Conservation (phyloP, 2,329 filamentous ascomycete species). For the Pseudogymnoascus sp. region DNA sequence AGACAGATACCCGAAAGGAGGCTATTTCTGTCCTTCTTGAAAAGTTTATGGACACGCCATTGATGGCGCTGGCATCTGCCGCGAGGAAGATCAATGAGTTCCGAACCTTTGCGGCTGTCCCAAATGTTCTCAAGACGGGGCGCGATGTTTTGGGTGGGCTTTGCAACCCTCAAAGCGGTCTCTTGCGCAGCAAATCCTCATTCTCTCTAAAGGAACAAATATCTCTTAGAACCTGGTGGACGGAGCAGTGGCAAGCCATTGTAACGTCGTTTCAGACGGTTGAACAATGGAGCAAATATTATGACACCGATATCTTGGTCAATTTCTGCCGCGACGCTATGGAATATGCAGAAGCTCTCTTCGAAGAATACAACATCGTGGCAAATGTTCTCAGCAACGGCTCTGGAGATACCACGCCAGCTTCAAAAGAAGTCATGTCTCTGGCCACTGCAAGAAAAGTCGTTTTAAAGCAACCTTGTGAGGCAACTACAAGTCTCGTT, state of each 20-base stretch:
- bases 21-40: conserved; percentile 43
- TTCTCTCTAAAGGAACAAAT: conserved; percentile 32
- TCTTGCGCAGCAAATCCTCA: conserved; percentile 29
- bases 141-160: conserved; percentile 51
- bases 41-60: conserved; percentile 37
- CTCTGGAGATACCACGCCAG: conserved; percentile 24
- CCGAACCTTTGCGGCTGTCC: conserved; percentile 51
- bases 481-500: conserved; percentile 61
- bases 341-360: conserved; percentile 80
- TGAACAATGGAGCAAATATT: conserved; percentile 63
- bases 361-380: conserved; percentile 79
- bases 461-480: conserved; percentile 59
- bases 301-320: conserved; percentile 58
- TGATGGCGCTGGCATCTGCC: conserved; percentile 40
- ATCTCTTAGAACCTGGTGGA: conserved; percentile 65
- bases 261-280: conserved; percentile 76
- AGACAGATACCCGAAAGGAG: conserved; percentile 49
- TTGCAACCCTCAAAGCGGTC: conserved; percentile 49
- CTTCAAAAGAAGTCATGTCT: conserved; percentile 23
- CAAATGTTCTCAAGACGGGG: conserved; percentile 50
- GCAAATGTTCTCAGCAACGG: conserved; percentile 40
- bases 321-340: conserved; percentile 93
- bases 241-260: conserved; percentile 72
- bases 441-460: conserved; percentile 38
- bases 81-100: conserved; percentile 37